phyloP scores from a whole-genome alignment of 2,329 filamentous ascomycete species.

The Monascus ruber region DNA sequence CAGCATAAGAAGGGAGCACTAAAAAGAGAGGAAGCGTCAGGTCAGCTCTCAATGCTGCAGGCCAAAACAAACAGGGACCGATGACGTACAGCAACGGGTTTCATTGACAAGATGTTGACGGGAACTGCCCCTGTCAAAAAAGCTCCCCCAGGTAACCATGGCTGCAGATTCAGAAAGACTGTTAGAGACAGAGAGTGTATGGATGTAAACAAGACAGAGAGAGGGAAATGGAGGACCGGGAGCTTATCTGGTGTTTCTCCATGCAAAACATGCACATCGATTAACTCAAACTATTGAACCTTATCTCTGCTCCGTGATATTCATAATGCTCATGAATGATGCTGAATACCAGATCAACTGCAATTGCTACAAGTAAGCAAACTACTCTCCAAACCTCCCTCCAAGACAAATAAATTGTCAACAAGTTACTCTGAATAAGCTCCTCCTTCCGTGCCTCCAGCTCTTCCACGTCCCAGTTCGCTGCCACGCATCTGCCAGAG shows the following conservation, averaged over 20 bases:
- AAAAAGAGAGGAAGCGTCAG: slow-evolving; percentile 1
- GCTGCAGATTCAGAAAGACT: slow-evolving; percentile 1
- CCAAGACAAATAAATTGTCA: no score
- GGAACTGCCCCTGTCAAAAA: slow-evolving; percentile 15
- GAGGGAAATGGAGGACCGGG: neutral
- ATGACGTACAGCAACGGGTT: slow-evolving; percentile 30
- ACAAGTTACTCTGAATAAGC: no score
- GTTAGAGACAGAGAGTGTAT: neutral
- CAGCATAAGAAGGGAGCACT: slow-evolving; percentile 33
- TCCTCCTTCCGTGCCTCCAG: no score
- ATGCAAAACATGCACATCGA: no score
- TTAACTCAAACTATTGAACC: neutral
- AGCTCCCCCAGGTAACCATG: slow-evolving; percentile 29
- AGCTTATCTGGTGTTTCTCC: no score
- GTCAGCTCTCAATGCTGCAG: slow-evolving; percentile 4
- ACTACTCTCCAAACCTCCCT: no score
- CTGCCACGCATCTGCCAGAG: no score
- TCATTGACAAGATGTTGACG: slow-evolving; percentile 12
- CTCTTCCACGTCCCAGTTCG: no score
- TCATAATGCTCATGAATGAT: no score
- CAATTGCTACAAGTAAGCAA: no score
- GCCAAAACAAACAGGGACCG: no score
- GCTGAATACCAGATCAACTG: no score
- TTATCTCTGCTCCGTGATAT: neutral
- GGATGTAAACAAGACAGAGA: neutral